Base-by-base conservation (phyloP, 2,329 filamentous ascomycete species). In the Lasiodiplodia sp. region DNA sequence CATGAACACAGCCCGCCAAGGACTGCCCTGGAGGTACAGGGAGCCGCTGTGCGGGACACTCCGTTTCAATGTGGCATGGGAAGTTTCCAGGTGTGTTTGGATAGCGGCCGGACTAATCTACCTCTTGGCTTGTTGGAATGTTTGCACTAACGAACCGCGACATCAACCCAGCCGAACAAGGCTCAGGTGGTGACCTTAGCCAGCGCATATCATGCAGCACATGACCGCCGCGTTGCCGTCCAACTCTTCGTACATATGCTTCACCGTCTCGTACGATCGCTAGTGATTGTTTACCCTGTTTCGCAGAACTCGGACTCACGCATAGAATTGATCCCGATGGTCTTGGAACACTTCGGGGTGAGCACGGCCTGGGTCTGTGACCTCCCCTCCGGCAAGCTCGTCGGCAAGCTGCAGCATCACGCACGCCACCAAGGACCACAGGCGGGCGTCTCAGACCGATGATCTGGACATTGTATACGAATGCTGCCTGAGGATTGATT, bases 1-100 rank as follows among this genome's bases (percentile, higher is more conserved):
- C 60, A 52, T 31, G 47, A 52, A 52, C 11, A 49, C 47, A 3
- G 47, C 18, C 28, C 38, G n/a, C 60, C 28, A 52, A 52, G 60
- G 47, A 37, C 34, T 52, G 47, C 57, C 58, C 25, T 51, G 40
- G 58, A 49, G 3, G 53, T 12, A 56, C 53, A 47, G 44, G 44
- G 44, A 47, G 18, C 10, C 44, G 44, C 44, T 21, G 18, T 47
- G 44, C 44, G 44, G 44, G 44, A 47, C 44, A 47, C 2, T 21
- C 16, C 44, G 44, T 47, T 47, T 47, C 44, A 47, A 47, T n/a
- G 44, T n/a, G 21, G 44, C 44, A 47, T 47, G 44, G 14, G 44
- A 47, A 47, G 44, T 18, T 47, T 21, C 44, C 44, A 10, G n/a
- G 44, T 47, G 44, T 7, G 14, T 44, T 18, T 44, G 16, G 40